These are phyloP conservation scores for Paramecium tetraurelia DNA, from an alignment of 73 alveolate genomes.

Conservation along the genomic window DNA sequence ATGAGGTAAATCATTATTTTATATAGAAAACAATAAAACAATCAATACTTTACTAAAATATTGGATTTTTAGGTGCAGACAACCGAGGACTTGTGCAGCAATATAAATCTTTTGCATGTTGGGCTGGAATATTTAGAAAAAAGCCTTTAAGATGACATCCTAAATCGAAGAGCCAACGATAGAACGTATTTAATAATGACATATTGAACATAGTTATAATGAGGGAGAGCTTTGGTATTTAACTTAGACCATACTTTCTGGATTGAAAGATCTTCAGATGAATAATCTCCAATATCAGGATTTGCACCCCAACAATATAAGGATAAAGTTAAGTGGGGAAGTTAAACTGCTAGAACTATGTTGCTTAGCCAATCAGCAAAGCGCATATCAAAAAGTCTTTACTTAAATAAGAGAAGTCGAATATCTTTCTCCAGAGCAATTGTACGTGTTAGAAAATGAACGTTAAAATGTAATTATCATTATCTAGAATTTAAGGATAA, in stretches of 20 bases:
- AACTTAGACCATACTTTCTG: neutral
- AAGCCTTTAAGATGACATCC: neutral
- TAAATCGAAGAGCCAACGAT: neutral
- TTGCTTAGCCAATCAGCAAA: neutral
- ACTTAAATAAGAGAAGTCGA: neutral
- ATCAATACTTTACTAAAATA: neutral
- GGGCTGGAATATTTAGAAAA: slow-evolving; percentile 34
- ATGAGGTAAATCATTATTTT: neutral
- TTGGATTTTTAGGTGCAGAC: neutral
- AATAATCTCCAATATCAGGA: neutral
- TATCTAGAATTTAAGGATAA: neutral
- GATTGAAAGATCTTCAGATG: neutral
- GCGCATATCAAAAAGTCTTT: neutral
- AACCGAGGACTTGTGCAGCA: slow-evolving; percentile 6
- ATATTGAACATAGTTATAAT: neutral
- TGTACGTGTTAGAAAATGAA: neutral
- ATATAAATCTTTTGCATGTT: neutral
- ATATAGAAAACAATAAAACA: neutral
- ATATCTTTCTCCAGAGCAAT: slow-evolving; percentile 31
- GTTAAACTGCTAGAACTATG: neutral
- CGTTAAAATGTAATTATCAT: neutral
- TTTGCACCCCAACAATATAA: neutral
- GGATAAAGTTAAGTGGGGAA: neutral
- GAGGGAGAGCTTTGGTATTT: slow-evolving; percentile 30
- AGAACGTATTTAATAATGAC: neutral